Evolutionary conservation across 495 filamentous ascomycete genomes (phyloP).

Genomic region (Penicillium silybi): DNA sequence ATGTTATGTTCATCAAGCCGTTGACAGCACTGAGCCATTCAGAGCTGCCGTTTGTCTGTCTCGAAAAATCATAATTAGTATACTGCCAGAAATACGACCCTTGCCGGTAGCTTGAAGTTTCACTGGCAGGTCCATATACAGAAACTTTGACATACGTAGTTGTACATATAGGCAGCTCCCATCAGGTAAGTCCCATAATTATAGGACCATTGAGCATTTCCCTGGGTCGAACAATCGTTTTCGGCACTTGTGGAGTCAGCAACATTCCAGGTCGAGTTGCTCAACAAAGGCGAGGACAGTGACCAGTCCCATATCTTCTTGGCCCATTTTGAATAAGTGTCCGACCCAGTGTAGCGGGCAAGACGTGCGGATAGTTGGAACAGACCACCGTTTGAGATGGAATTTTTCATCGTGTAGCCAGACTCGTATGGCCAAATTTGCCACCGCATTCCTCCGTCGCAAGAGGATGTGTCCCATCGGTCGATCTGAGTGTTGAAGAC

Average conservation of each 20-base stretch:
- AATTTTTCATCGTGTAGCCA: constrained; percentile 64
- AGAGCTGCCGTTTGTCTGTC: constrained; percentile 28
- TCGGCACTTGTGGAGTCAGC: constrained; percentile 58
- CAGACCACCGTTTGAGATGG: constrained; percentile 64
- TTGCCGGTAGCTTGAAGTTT: not conserved
- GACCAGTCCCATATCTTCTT: constrained; percentile 66
- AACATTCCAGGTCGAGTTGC: constrained; percentile 45
- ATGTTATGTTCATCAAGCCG: constrained; percentile 50
- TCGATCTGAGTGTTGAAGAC: constrained; percentile 70
- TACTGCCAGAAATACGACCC: not conserved
- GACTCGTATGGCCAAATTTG: constrained; percentile 51
- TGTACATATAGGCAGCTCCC: constrained; percentile 72
- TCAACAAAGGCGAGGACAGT: constrained; percentile 44
- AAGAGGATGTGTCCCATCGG: constrained; percentile 48
- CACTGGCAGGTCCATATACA: not conserved
- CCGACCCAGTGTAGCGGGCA: constrained; percentile 60
- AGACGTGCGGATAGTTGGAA: constrained; percentile 68
- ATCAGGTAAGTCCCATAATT: constrained; percentile 66
- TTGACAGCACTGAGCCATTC: constrained; percentile 47
- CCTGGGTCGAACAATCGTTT: constrained; percentile 50
- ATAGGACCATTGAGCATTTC: constrained; percentile 65
- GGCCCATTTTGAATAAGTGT: constrained; percentile 65
- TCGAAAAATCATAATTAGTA: not conserved
- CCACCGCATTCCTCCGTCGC: constrained; percentile 53
- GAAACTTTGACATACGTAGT: constrained; percentile 38